Base-by-base conservation (phyloP, 495 filamentous ascomycete genomes). In the Tetracladium marchalianum region DNA sequence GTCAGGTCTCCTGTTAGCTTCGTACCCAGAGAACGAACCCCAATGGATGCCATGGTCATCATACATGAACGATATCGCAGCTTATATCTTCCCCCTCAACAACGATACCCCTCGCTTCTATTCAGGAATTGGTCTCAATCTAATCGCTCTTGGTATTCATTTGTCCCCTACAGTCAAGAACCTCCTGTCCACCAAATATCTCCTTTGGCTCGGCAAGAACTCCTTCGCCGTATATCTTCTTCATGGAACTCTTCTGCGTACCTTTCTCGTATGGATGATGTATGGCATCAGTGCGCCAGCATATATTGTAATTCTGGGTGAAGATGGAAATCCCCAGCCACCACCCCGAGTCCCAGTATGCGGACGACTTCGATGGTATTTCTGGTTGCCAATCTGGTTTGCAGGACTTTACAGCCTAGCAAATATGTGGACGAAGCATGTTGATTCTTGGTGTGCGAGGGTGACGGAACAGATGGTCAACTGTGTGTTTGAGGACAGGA, bases 191-290 rank as follows among this genome's bases (percentile, higher is more conserved):
- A 75, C 69, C 56, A 66, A 69, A 19, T 62, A 71, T 11, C 66
- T 85, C 11, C 70, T 82, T 41, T 83, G 78, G 78, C 68, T 84
- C 13, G 81, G 81, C 37, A 76, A 76, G 55, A 75, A 81, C 58
- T 77, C 72, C 41, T 84, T 84, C 53, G 80, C 81, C 22, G 76
- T 84, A 12, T 84, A 84, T 51, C 71, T 84, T 5, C 67, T 81
- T 4, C 81, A 85, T 59, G 80, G 80, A 11, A 72, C 74, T 12
- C 68, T 84, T 38, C 67, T 85, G 34, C 75, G 81, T 35, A 73
- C 70, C 12, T 62, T 84, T 1, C 66, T 83, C 4, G 73, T 70
- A 44, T 83, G 80, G 76, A 72, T 82, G 68, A 67, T 80, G 10
- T 84, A 80, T 51, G 77, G 80, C 4, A 69, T 77, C 35, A 68